Base-by-base conservation (phyloP, 345 rosid genomes). In the Carallia brachiata region DNA sequence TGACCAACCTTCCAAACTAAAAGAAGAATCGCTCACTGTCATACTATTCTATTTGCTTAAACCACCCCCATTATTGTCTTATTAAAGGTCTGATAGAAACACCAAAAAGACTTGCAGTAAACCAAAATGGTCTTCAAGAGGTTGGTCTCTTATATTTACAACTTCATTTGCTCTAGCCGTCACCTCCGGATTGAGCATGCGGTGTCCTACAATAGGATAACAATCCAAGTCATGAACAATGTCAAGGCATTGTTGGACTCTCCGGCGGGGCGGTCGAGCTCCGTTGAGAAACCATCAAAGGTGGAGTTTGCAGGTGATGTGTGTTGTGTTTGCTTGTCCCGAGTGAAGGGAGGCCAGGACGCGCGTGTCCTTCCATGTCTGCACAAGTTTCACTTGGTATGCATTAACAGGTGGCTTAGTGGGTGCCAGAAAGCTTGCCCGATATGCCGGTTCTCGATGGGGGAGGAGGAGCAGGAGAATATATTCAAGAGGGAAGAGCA, bases 261-360 rank as follows among this genome's bases (percentile, higher is more conserved):
- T 12, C 56, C 27, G 4, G 70, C 54, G 6, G 69, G 63, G 23
- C 23, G 23, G 7, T 48, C 23, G 6, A 48, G 58, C 32, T 31
- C 67, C 2, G 52, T 31, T 1, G 62, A 53, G 44, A 52, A 6
- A 17, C 6, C 40, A 1, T 30, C 50, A 44, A 15, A 12, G 50
- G 50, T 10, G 12, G 50, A 69, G 13, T 58, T 36, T 13, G 92
- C 73, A 18, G 64, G 80, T 13, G 91, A 86, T 18, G 59, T 68
- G 1, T 93, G 98, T 63, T 82, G 91, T 57, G 91, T 94, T 47
- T 94, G 98, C 73, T 44, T 94, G 72, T 83, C 89, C 27, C 59
- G 73, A 52, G 60, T 91, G 90, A 70, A 74, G 64, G 83, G 59
- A 36, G 83, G 74, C 2, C 82, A 82, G 53, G 80, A 63, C 7